phyloP scores from a whole-genome alignment of 129 eudicot genomes.

The Silybum marianum region DNA sequence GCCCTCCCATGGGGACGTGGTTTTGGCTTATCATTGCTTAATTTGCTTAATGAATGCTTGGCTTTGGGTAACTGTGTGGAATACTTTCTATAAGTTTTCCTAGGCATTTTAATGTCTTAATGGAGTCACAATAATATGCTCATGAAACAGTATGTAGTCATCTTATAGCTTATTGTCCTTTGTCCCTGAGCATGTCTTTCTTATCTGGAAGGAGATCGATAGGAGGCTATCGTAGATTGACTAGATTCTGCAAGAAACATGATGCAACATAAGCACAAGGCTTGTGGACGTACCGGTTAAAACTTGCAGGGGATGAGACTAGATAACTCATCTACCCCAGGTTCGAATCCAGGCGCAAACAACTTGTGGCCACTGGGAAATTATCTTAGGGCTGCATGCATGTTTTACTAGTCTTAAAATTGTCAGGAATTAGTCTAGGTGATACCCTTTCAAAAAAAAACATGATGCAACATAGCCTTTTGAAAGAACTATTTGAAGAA shows the following conservation, averaged over 20 bases:
- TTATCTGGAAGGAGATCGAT: background rate
- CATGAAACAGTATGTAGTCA: background rate
- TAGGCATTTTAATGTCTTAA: too few relatives aligned
- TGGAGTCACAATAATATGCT: background rate
- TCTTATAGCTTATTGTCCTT: too few relatives aligned
- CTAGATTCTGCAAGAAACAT: background rate
- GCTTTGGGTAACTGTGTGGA: background rate
- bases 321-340: too few relatives aligned
- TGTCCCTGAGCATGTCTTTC: background rate
- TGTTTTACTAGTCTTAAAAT: too few relatives aligned
- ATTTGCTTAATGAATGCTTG: background rate
- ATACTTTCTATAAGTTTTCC: background rate
- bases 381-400: too few relatives aligned
- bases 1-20: slow-evolving; percentile 1
- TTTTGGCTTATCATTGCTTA: background rate
- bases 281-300: too few relatives aligned
- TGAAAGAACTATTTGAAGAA: background rate
- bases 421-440: too few relatives aligned
- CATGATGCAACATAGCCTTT: background rate
- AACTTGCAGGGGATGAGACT: too few relatives aligned
- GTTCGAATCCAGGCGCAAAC: too few relatives aligned
- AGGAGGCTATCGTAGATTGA: background rate
- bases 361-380: too few relatives aligned
- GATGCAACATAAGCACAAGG: background rate
- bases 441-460: too few relatives aligned